Evolutionary conservation across 352 stramenopile species (phyloP).

Genomic region (Thraustochytrium striatum): DNA sequence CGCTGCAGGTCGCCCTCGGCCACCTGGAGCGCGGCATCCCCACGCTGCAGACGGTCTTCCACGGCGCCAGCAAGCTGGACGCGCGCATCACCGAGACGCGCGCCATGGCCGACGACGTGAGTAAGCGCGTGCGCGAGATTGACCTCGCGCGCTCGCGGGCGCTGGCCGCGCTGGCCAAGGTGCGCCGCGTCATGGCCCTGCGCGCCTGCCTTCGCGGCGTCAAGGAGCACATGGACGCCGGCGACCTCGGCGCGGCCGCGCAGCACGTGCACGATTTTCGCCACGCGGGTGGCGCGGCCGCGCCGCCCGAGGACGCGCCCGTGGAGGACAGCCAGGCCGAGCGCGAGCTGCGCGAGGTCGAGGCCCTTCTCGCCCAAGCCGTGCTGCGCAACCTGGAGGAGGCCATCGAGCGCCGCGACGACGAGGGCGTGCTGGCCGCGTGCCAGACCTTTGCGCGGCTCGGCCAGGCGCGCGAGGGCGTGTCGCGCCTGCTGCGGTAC

Average conservation of each 20-base stretch:
- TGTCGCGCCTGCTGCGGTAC: conserved; percentile 35
- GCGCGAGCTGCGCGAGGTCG: background rate
- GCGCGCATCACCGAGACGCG: conserved; percentile 33
- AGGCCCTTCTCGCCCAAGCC: background rate
- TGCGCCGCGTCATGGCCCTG: background rate
- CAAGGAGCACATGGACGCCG: conserved; percentile 37
- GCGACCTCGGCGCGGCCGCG: conserved; percentile 15
- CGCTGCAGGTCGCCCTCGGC: background rate
- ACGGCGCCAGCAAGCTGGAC: conserved; percentile 9
- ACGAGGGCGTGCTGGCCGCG: conserved; percentile 6
- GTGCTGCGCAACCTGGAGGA: background rate
- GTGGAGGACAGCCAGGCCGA: background rate
- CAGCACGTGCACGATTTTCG: conserved; percentile 27
- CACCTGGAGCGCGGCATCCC: conserved; percentile 1
- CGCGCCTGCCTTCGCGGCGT: conserved; percentile 35
- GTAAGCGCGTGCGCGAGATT: conserved; percentile 34
- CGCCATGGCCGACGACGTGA: conserved; percentile 37
- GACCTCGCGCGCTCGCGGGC: conserved; percentile 34
- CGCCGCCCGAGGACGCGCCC: background rate
- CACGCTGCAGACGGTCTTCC: conserved; percentile 19
- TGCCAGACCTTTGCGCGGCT: conserved; percentile 39
- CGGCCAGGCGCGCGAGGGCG: conserved; percentile 26
- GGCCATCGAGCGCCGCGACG: conserved; percentile 17
- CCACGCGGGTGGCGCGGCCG: background rate
- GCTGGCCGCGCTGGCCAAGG: conserved; percentile 14